Base-by-base conservation (phyloP, 768 basidiomycete genomes). In the Amanita jacksonii region DNA sequence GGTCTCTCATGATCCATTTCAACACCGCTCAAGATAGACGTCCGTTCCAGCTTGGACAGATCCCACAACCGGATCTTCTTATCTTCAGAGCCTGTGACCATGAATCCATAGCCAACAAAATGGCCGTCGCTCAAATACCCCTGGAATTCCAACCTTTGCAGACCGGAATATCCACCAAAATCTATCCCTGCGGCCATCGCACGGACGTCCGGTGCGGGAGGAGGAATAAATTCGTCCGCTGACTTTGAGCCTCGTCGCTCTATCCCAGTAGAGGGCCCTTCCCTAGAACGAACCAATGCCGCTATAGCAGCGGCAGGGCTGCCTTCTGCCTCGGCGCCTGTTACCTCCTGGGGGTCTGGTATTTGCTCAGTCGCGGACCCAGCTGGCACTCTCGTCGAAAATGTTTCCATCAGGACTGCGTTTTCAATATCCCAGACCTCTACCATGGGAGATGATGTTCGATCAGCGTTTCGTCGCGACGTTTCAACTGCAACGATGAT, bases 351-450 rank as follows among this genome's bases (percentile, higher is more conserved):
- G 0, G 75, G 74, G 47, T 79, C 79, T 8, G 73, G 70, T 6
- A 70, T 51, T 6, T 73, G 65, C 33, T 79, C 76, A 0, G 71
- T 59, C 6, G 68, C 45, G 4, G 68, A 57, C 3, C 69, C 68
- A 15, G 15, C n/a, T 35, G 16, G 19, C 24, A 63, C 70, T 44
- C 79, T 67, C 5, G 79, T 78, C 24, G 76, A 65, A 54, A 82
- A 96, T 5, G 76, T 81, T 62, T 97, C 93, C 37, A 94, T 84
- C 23, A 92, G 62, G 15, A 66, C 60, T 0, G 78, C 76, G 51
- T 79, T 80, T 61, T 94, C 91, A 41, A 98, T 78, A 56, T 98
- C 91, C 88, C 91, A 96, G 1, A 92, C 85, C 57, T 96, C 90
- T 5, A 90, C 68, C 34, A 91, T 58, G 25, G 70, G 67, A 10